phyloP scores from a whole-genome alignment of 1,284 basidiomycete genomes.

The Farysia itapuensis region DNA sequence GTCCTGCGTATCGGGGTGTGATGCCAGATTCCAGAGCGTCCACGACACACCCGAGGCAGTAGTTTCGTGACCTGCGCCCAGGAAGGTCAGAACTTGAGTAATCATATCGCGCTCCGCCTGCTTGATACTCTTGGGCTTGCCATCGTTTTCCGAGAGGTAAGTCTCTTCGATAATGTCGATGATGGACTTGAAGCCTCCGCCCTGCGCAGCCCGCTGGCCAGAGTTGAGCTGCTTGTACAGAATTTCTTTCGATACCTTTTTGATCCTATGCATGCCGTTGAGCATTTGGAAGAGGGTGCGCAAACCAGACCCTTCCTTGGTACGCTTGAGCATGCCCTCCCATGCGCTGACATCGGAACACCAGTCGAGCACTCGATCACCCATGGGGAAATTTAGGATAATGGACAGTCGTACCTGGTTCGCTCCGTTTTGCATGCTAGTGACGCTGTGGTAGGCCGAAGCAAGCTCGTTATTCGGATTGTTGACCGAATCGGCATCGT shows the following conservation, averaged over 20 bases:
- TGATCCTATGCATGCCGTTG: constrained; percentile 42
- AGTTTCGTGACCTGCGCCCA: constrained; percentile 60
- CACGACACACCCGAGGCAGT: constrained; percentile 73
- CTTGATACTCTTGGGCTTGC: constrained; percentile 34
- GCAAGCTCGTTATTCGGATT: constrained; percentile 43
- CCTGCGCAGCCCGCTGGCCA: constrained; percentile 9
- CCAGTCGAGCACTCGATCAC: constrained; percentile 16
- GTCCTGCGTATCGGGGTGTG: constrained; percentile 66
- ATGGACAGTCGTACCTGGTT: constrained; percentile 46
- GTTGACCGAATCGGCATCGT: constrained; percentile 46
- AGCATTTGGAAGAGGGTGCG: constrained; percentile 9
- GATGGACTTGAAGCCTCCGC: constrained; percentile 21
- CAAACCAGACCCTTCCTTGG: not conserved
- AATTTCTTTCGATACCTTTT: constrained; percentile 37
- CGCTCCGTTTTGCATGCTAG: constrained; percentile 42
- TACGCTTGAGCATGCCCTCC: constrained; percentile 4
- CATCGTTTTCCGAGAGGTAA: constrained; percentile 25
- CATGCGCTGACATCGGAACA: constrained; percentile 10
- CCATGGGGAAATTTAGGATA: constrained; percentile 45
- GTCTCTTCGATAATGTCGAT: constrained; percentile 37
- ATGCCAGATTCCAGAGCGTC: constrained; percentile 71
- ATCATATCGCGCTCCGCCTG: constrained; percentile 43
- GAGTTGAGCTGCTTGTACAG: constrained; percentile 43
- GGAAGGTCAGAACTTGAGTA: constrained; percentile 46
- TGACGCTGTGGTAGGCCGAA: constrained; percentile 44